Conservation (phyloP, 2,329 filamentous ascomycete genomes). For the Colletotrichum sojae region DNA sequence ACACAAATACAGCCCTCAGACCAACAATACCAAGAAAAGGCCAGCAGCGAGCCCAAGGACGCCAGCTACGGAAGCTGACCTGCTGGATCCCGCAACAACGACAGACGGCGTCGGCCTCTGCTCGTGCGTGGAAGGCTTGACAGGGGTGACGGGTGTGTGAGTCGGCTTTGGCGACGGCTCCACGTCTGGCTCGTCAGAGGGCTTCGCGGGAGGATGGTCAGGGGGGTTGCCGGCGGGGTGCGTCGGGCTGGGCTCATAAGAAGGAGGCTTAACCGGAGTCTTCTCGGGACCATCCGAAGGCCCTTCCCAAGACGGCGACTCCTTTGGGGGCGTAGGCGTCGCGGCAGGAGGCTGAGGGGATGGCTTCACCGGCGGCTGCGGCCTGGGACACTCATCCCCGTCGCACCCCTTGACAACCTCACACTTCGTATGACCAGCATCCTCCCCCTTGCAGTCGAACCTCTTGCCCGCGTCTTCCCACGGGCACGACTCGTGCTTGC, state of each 20-base stretch:
- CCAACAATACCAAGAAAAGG: background rate
- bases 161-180: slow-evolving; percentile 6
- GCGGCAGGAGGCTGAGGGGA: background rate
- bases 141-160: background rate
- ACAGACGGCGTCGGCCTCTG: background rate
- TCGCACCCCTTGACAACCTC: slow-evolving; percentile 32
- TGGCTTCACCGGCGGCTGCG: slow-evolving; percentile 36
- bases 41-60: background rate
- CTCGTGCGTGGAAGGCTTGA: background rate
- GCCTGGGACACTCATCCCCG: slow-evolving; percentile 48
- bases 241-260: background rate
- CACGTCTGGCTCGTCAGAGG: background rate
- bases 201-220: background rate
- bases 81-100: slow-evolving; percentile 11
- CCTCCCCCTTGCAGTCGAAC: slow-evolving; percentile 52
- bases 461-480: slow-evolving; percentile 46
- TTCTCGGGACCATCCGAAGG: background rate
- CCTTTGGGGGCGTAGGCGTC: background rate
- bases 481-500: slow-evolving; percentile 44
- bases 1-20: background rate
- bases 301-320: background rate
- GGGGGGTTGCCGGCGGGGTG: background rate
- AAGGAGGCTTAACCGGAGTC: background rate
- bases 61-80: background rate
- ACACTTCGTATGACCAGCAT: slow-evolving; percentile 45